Conservation (phyloP, 352 stramenopile species). For the Phytopythium ostracodes region DNA sequence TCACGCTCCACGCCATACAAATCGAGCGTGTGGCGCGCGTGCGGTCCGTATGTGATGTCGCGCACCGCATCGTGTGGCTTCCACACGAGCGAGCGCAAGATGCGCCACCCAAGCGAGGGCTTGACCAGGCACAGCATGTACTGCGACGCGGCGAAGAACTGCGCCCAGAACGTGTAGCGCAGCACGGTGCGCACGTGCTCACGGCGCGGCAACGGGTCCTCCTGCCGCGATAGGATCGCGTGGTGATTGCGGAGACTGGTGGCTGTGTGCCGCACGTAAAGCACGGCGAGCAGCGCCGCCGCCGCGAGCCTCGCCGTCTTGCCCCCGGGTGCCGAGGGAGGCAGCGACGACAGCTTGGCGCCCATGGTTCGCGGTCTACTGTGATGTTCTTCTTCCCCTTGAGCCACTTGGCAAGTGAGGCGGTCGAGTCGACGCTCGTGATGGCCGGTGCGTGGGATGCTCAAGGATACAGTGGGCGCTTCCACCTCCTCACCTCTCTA, state of each 20-base stretch:
- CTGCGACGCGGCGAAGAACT: slow-evolving; percentile 47
- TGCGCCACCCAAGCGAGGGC: slow-evolving; percentile 36
- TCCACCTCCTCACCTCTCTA: too few species aligned
- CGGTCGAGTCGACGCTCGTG: background rate
- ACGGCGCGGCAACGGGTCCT: slow-evolving; percentile 11
- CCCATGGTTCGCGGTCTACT: background rate
- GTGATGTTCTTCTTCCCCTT: background rate
- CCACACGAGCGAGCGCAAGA: slow-evolving; percentile 38
- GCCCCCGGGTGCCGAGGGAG: background rate
- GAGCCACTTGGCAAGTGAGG: background rate
- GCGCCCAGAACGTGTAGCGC: slow-evolving; percentile 48
- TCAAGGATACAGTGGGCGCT: too few species aligned
- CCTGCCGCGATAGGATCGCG: slow-evolving; percentile 14
- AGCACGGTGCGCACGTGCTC: slow-evolving; percentile 15
- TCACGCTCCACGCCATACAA: slow-evolving; percentile 37
- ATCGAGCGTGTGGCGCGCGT: slow-evolving; percentile 55
- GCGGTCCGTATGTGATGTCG: slow-evolving; percentile 39
- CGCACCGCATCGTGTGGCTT: slow-evolving; percentile 18
- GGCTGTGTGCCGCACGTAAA: slow-evolving; percentile 17
- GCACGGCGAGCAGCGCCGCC: slow-evolving; percentile 7
- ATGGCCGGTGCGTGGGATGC: background rate
- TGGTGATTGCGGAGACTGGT: slow-evolving; percentile 20
- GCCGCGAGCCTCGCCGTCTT: slow-evolving; percentile 10
- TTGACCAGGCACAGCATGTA: slow-evolving; percentile 54
- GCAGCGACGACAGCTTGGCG: background rate